Evolutionary conservation across 140 eudicot genomes (phyloP), one percentile per base, ranked within the genome.

Genomic region (Artemisia princeps): DNA sequence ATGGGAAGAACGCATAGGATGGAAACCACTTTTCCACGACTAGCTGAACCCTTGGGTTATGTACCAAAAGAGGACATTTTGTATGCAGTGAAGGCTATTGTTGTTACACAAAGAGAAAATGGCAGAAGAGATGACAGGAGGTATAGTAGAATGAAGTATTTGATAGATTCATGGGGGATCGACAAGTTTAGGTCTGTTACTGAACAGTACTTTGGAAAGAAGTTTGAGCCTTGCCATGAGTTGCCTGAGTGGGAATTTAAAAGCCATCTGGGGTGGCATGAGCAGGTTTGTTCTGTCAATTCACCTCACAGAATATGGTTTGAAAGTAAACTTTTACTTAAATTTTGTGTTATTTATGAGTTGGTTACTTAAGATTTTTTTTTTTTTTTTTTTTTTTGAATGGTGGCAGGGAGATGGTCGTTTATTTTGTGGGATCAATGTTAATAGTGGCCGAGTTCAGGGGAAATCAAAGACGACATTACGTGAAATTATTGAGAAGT

Each of bases 1-100:
- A 92, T 92, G 98, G 98, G 98, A 74, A 84, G 98, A 79, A 84
- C 98, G n/a, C 98, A 92, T 72, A 83, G 98, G 76, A 33, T 79
- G 56, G 98, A 88, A 55, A 72, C 82, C 72, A 92, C 98, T 23
- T 92, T 92, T 60, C 86, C 98, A 64, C 95, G 96, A 24, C 10
- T 92, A 58, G 96, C 98, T 2, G 98, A 92, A 33, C 90, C 98
- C 20, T 64, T 92, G 70, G 98, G 98, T 60, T 92, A 88, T 60
- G 98, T 92, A 7, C 96, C 96, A 49, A 92, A 88, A 73, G 98
- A 85, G 83, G 98, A 92, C 69, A 88, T 92, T 67, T 71, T 92
- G 68, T 92, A 89, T 84, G 98, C 96, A 55, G 87, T 92, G 64
- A 92, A 92, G 74, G 96, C 98, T 65, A 92, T 92, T 60, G 95